Conservation (phyloP, 164 flowering plant species). For the Chimonanthus salicifolius region DNA sequence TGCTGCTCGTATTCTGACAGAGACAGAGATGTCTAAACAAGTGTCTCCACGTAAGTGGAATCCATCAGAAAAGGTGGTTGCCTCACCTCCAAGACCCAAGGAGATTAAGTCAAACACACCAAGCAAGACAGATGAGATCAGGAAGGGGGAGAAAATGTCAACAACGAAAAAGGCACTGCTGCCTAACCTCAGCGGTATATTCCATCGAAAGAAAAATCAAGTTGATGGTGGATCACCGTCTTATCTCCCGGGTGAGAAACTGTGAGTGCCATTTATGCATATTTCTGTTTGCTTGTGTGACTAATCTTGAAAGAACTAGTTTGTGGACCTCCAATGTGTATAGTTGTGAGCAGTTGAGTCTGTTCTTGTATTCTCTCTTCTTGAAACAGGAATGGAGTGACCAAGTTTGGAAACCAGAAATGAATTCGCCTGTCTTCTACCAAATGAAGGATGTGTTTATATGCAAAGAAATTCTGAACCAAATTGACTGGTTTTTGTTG, state of each 20-base stretch:
- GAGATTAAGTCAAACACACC: constrained; percentile 24
- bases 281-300: neutral
- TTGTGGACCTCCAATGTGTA: neutral
- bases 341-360: neutral
- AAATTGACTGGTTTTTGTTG: too few species aligned
- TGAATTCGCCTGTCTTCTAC: too few species aligned
- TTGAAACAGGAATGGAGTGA: too few species aligned
- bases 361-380: neutral
- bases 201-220: constrained; percentile 60
- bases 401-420: too few species aligned
- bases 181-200: constrained; percentile 64
- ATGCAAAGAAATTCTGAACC: too few species aligned
- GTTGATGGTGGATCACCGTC: constrained; percentile 64
- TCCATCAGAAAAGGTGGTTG: neutral
- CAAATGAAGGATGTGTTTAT: too few species aligned
- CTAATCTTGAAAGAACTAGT: neutral
- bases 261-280: constrained; percentile 22
- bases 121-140: constrained; percentile 20
- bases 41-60: constrained; percentile 38
- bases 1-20: constrained; percentile 59
- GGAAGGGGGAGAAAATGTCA: constrained; percentile 46
- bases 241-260: constrained; percentile 62
- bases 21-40: constrained; percentile 31
- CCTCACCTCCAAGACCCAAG: neutral
- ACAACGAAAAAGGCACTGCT: constrained; percentile 50